Base-by-base conservation (phyloP, 2,329 filamentous ascomycete genomes). In the Alternaria consortialis region DNA sequence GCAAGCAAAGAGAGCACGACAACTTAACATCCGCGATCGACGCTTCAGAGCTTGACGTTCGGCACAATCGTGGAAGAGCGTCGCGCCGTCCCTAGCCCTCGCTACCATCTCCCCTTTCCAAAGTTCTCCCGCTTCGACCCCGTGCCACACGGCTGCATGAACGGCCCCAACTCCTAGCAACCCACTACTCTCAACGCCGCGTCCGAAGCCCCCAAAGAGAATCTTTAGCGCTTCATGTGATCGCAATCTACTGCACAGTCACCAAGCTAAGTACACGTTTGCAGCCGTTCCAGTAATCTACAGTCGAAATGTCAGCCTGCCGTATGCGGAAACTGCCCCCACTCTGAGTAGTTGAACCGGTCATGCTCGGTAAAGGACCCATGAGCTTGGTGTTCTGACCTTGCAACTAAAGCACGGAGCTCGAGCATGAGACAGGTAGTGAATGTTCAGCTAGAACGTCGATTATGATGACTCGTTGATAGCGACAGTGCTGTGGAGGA, bases 221-320 rank as follows among this genome's bases (percentile, higher is more conserved):
- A 15, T 13, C 54, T 15, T 52, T 43, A 42, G 54, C 54, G 25
- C 36, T 34, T 48, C 65, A 68, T 62, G 67, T 68, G 65, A 71
- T 56, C 58, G 52, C 11, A 59, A 42, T 43, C 52, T 25, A 58
- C 67, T 67, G 64, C 64, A 66, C 56, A 44, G 53, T 48, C 47
- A 23, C 56, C 60, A 60, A 56, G 65, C 58, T 71, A 69, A 62
- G 54, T 61, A 63, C 58, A 66, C 39, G 74, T 74, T 74, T 71
- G 72, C 72, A 74, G 72, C 58, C 56, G 72, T 74, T 76, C 72
- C 73, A 76, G 74, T 60, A 61, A 71, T 76, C 74, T 56, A 76
- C 57, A 63, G 64, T 52, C 34, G 39, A 32, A 25, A 36, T 36
- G 23, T 37, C 15, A 48, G 42, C 46, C 53, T 76, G 53, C 74